A percentile compares a stretch with the other conserved stretches of the same genome.
These are phyloP conservation scores for Lichtheimia ramosa DNA, from an alignment of 371 early-diverging fungal genomes.

Conservation along the genomic window DNA sequence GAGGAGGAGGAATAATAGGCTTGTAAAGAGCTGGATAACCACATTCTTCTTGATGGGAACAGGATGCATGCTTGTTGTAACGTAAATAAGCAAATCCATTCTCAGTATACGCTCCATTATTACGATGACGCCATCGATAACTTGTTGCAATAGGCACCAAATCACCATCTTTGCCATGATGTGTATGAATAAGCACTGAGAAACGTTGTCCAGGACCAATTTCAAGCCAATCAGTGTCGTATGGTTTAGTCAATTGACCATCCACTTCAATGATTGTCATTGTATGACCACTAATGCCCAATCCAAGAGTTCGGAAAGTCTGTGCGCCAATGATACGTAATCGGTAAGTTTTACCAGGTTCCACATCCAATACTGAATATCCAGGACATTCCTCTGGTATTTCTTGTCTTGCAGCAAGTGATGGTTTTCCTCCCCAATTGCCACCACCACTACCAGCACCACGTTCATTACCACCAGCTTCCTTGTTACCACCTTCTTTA, in stretches of 20 bases:
- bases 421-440: too few relatives aligned
- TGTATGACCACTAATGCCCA: slow-evolving; percentile 26
- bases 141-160: slow-evolving; percentile 25
- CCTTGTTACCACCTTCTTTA: too few relatives aligned
- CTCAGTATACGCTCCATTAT: slow-evolving; percentile 10
- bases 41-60: not conserved
- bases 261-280: slow-evolving; percentile 43
- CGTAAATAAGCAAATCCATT: slow-evolving; percentile 19
- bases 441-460: too few relatives aligned
- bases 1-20: slow-evolving; percentile 1
- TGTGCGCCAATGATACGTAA: slow-evolving; percentile 33
- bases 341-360: slow-evolving; percentile 30
- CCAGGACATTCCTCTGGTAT: slow-evolving; percentile 18
- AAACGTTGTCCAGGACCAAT: slow-evolving; percentile 38
- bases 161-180: slow-evolving; percentile 8
- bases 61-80: not conserved
- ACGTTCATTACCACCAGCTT: too few relatives aligned
- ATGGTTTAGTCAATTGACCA: slow-evolving; percentile 29
- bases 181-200: slow-evolving; percentile 31
- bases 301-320: slow-evolving; percentile 31
- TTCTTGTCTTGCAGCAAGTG: not conserved
- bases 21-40: not conserved
- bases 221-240: slow-evolving; percentile 26
- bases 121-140: slow-evolving; percentile 19
- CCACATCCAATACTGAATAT: slow-evolving; percentile 23